Evolutionary conservation across 2,329 filamentous ascomycete species (phyloP), one percentile per base, ranked within the genome.

Genomic region (Talaromyces albobiverticillius): DNA sequence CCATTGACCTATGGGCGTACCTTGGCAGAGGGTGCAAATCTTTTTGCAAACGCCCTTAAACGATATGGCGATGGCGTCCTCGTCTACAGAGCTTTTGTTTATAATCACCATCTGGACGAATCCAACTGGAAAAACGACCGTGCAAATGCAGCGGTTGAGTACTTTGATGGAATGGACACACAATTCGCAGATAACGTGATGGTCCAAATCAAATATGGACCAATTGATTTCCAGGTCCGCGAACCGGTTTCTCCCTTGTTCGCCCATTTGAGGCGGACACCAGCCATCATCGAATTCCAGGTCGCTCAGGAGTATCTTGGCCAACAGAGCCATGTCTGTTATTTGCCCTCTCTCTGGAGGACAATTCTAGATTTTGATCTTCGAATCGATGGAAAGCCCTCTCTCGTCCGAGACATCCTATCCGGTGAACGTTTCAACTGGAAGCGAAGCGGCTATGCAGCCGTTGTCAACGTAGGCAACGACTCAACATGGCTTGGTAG

Each of bases 71-170:
- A 47, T 42, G 53, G 84, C 13, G 73, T 86, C 29, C 75, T 88
- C 51, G 82, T 89, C 80, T 89, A 86, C 72, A 80, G 87, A 1
- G 86, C 86, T 1, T 89, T 89, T 60, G 85, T 89, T 1, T 89
- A 89, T 64, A 78, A 89, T 22, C 53, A 55, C 61, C 69, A 74
- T 7, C 67, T 85, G 57, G 77, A 82, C 57, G 75, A 84, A 62
- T 71, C 74, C 0, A 76, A 85, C 64, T 88, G 85, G 84, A 82
- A 79, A 48, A 79, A 79, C 1, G 87, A 89, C 64, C 80, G 87
- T 2, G 87, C 86, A 1, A 88, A 88, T 52, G 86, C 85, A 0
- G 85, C 84, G 0, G 83, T 88, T 0, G 76, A 89, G 1, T 87
- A 82, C 67, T 89, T 89, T 66, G 73, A 81, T 14, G 75, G 76